Percentiles rank a stretch among this genome's conserved stretches.
These are phyloP conservation scores for Suillus weaverae DNA, from an alignment of 768 basidiomycete genomes.

Conservation along the genomic window DNA sequence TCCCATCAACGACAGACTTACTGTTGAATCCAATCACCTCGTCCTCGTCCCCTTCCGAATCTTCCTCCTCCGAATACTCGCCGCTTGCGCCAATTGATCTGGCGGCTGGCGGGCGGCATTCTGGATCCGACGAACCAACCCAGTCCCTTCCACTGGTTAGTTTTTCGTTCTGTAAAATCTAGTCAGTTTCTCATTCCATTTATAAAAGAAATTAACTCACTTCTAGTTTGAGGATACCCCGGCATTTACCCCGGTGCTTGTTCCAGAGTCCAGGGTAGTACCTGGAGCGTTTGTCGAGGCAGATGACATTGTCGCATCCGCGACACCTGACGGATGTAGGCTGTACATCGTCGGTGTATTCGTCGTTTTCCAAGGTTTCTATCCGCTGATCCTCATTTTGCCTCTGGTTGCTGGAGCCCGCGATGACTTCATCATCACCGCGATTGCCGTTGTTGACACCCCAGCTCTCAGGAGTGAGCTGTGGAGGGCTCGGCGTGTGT, in stretches of 20 bases:
- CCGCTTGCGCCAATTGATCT: background rate
- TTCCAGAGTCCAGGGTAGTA: constrained; percentile 38
- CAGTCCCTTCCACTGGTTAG: background rate
- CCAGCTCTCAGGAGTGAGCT: no score
- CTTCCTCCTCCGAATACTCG: constrained; percentile 17
- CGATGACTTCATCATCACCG: background rate
- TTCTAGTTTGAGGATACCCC: constrained; percentile 21
- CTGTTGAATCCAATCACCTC: constrained; percentile 18
- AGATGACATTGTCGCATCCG: constrained; percentile 30
- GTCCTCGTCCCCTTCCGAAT: background rate
- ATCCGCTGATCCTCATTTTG: constrained; percentile 29
- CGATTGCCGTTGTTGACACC: background rate
- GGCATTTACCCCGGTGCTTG: constrained; percentile 34
- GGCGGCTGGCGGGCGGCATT: background rate
- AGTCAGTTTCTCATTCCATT: constrained; percentile 14
- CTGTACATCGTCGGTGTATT: constrained; percentile 24
- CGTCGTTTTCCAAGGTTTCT: constrained; percentile 29
- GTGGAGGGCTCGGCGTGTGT: no score
- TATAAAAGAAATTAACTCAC: constrained; percentile 17
- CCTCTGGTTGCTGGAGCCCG: constrained; percentile 26
- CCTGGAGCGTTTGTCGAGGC: constrained; percentile 32
- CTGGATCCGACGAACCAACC: background rate
- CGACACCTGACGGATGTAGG: constrained; percentile 29
- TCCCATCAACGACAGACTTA: constrained; percentile 19
- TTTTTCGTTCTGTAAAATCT: constrained; percentile 17